Evolutionary conservation across 2,329 filamentous ascomycete genomes (phyloP).

Genomic region (Xylaria sp.): DNA sequence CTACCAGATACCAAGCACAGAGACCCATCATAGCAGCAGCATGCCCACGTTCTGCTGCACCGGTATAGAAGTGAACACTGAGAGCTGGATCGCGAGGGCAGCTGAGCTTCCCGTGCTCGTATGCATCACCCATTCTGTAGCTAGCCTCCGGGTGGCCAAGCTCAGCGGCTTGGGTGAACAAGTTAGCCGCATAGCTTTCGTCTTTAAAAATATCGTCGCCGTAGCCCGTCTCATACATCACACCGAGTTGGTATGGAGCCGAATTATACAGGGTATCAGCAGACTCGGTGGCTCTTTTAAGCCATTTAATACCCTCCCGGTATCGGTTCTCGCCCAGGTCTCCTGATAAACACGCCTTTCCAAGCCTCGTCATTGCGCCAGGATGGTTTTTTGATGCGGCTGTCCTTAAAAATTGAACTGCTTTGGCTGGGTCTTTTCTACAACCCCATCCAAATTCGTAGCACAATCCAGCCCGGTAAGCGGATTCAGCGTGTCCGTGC

Average conservation of each 20-base stretch:
- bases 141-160: slow-evolving; percentile 86
- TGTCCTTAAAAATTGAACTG: slow-evolving; percentile 89
- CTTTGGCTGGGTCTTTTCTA: slow-evolving; percentile 86
- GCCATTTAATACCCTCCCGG: slow-evolving; percentile 92
- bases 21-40: slow-evolving; percentile 95
- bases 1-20: slow-evolving; percentile 98
- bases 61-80: slow-evolving; percentile 97
- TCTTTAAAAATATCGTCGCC: slow-evolving; percentile 95
- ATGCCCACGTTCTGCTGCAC: slow-evolving; percentile 83
- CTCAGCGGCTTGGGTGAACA: slow-evolving; percentile 94
- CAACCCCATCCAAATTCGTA: slow-evolving; percentile 99
- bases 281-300: slow-evolving; percentile 89
- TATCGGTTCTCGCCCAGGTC: slow-evolving; percentile 89
- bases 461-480: slow-evolving; percentile 89
- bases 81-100: slow-evolving; percentile 91
- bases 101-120: slow-evolving; percentile 86
- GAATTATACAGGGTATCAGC: slow-evolving; percentile 91
- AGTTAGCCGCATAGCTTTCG: slow-evolving; percentile 85
- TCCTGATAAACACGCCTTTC: slow-evolving; percentile 85
- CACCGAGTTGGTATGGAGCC: slow-evolving; percentile 87
- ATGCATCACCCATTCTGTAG: slow-evolving; percentile 91
- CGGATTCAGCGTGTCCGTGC: slow-evolving; percentile 95
- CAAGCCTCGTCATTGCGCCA: slow-evolving; percentile 90
- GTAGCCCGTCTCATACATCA: slow-evolving; percentile 90
- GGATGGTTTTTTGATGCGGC: slow-evolving; percentile 94